These are phyloP conservation scores for Gentiana straminea DNA, from an alignment of 257 asterid species.

Conservation along the genomic window DNA sequence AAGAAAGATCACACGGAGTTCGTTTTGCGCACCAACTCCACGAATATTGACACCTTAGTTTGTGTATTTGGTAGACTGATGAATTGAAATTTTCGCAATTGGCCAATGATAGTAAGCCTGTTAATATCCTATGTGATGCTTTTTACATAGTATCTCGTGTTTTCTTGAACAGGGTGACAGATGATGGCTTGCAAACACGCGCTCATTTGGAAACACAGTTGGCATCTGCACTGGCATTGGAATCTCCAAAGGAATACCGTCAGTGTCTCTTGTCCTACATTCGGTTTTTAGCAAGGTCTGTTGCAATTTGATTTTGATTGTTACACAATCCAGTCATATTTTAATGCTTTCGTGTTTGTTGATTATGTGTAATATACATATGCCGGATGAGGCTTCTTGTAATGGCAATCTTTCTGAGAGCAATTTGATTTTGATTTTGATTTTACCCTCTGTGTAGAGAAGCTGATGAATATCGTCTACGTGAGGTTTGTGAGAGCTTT, in stretches of 20 bases:
- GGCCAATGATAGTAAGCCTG: background rate
- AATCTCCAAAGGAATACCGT: conserved; percentile 81
- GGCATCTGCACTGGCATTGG: conserved; percentile 85
- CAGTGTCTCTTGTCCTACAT: conserved; percentile 80
- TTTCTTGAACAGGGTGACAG: conserved; percentile 58
- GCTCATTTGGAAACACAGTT: conserved; percentile 95
- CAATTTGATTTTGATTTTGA: background rate
- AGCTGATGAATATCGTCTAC: conserved; percentile 79
- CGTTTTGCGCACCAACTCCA: too few species aligned
- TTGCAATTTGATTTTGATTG: background rate
- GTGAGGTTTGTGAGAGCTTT: conserved; percentile 94
- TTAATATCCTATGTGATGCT: background rate
- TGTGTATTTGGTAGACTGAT: too few species aligned
- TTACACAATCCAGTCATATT: too few species aligned
- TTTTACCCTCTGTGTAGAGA: conserved; percentile 44
- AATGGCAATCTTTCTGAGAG: background rate
- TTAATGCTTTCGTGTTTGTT: background rate
- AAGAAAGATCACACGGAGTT: too few species aligned
- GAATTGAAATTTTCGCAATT: background rate
- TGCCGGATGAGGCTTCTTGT: background rate
- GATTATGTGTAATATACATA: too few species aligned
- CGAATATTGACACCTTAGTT: too few species aligned
- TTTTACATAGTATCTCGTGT: conserved; percentile 14
- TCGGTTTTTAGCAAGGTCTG: conserved; percentile 87
- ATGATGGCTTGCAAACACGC: conserved; percentile 91